Percentiles rank a stretch among this genome's conserved stretches.
Evolutionary conservation across 75 land plant species (phyloP).

Genomic region (Gnetum montanum): DNA sequence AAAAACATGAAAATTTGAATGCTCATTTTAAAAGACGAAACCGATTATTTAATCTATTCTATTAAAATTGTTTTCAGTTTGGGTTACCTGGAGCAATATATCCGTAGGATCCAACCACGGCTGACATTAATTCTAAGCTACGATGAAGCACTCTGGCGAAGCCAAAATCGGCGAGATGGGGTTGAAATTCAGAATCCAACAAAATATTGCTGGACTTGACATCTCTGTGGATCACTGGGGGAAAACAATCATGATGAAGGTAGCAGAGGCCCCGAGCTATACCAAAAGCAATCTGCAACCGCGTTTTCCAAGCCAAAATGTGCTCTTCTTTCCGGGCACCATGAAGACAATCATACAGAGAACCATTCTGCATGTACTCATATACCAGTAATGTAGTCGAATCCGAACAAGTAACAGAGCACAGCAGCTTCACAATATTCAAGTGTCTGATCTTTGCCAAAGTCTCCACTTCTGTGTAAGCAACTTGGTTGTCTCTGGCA

Average conservation of each 20-base stretch:
- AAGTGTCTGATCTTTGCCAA: conserved; percentile 52
- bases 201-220: conserved; percentile 66
- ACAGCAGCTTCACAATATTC: conserved; percentile 70
- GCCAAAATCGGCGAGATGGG: conserved; percentile 63
- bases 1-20: no score
- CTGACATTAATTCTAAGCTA: conserved; percentile 31
- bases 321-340: conserved; percentile 9
- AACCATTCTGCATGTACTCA: conserved; percentile 72
- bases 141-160: conserved; percentile 45
- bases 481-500: conserved; percentile 25
- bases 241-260: conserved; percentile 62
- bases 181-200: conserved; percentile 31
- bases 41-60: no score
- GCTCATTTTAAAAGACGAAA: no score
- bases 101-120: conserved; percentile 65
- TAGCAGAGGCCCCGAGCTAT: conserved; percentile 54
- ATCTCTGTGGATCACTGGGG: conserved; percentile 55
- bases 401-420: conserved; percentile 47
- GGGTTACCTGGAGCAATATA: conserved; percentile 25
- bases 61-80: no score
- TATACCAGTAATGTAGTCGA: conserved; percentile 59
- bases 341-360: conserved; percentile 56
- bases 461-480: conserved; percentile 46
- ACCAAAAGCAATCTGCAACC: conserved; percentile 40
- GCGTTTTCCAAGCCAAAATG: conserved; percentile 44